A percentile compares a stretch with the other conserved stretches of the same genome.
Conservation (phyloP, 306 rosid genomes). For the Prunus persica region DNA sequence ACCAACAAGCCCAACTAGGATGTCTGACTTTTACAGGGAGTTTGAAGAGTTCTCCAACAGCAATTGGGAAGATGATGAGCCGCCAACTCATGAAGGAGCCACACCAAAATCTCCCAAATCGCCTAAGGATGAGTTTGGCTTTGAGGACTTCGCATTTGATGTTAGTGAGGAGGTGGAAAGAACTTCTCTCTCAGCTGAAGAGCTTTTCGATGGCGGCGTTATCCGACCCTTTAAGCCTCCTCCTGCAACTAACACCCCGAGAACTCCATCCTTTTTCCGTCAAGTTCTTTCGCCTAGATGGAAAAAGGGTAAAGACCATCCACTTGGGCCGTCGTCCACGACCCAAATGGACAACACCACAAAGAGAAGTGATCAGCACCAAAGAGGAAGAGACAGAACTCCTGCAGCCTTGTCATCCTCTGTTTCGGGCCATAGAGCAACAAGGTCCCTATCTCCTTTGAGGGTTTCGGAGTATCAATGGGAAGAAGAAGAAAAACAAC, state of each 20-base stretch:
- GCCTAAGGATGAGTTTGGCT: background rate
- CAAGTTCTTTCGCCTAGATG: slow-evolving; percentile 35
- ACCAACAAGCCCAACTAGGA: slow-evolving; percentile 68
- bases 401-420: slow-evolving; percentile 27
- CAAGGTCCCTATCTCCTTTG: slow-evolving; percentile 71
- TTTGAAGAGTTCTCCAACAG: slow-evolving; percentile 33
- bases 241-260: slow-evolving; percentile 1
- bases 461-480: slow-evolving; percentile 46
- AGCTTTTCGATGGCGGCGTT: slow-evolving; percentile 70
- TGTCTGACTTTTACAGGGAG: slow-evolving; percentile 40
- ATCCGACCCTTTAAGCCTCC: slow-evolving; percentile 52
- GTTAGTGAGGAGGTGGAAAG: slow-evolving; percentile 36
- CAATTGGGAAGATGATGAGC: slow-evolving; percentile 7
- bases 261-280: slow-evolving; percentile 24
- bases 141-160: slow-evolving; percentile 55
- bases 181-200: slow-evolving; percentile 70
- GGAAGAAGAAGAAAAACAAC: slow-evolving; percentile 39
- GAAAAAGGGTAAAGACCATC: slow-evolving; percentile 15
- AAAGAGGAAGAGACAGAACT: slow-evolving; percentile 58
- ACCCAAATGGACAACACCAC: slow-evolving; percentile 11
- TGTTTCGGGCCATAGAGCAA: slow-evolving; percentile 38
- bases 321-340: background rate
- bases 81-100: background rate
- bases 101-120: slow-evolving; percentile 8
- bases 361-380: slow-evolving; percentile 12